Conservation (phyloP, 345 rosid genomes). For the Melaleuca quinquenervia region DNA sequence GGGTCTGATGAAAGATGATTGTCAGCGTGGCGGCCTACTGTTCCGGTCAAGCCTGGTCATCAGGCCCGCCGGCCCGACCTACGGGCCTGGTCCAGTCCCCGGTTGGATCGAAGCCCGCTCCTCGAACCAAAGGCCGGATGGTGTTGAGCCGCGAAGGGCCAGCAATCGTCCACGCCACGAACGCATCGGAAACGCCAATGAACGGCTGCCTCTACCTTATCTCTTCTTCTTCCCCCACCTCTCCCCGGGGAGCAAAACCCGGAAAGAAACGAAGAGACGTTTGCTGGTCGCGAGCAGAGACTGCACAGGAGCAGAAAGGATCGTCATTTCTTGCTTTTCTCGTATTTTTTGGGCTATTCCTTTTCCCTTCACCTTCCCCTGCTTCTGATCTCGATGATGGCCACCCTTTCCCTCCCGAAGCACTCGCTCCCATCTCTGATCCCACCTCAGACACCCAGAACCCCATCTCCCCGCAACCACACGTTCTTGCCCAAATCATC, state of each 20-base stretch:
- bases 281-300: no score
- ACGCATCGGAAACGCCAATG: no score
- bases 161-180: neutral
- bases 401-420: conserved; percentile 31
- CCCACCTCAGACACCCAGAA: conserved; percentile 20
- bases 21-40: neutral
- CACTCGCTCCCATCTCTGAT: conserved; percentile 14
- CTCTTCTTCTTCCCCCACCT: no score
- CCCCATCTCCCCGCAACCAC: conserved; percentile 12
- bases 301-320: no score
- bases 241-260: no score
- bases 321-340: no score
- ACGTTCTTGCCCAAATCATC: conserved; percentile 32
- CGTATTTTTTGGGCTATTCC: no score
- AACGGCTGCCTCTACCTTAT: no score
- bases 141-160: neutral
- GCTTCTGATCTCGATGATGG: conserved; percentile 15
- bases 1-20: no score
- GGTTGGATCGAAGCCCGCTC: neutral
- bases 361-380: neutral
- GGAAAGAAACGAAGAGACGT: no score
- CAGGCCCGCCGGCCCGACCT: neutral
- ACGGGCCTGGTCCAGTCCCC: neutral
- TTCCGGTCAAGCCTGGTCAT: neutral
- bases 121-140: neutral